Percentiles rank a stretch among this genome's conserved stretches.
Evolutionary conservation across 2,329 filamentous ascomycete genomes (phyloP).

Genomic region (Chaetomium strumarium): DNA sequence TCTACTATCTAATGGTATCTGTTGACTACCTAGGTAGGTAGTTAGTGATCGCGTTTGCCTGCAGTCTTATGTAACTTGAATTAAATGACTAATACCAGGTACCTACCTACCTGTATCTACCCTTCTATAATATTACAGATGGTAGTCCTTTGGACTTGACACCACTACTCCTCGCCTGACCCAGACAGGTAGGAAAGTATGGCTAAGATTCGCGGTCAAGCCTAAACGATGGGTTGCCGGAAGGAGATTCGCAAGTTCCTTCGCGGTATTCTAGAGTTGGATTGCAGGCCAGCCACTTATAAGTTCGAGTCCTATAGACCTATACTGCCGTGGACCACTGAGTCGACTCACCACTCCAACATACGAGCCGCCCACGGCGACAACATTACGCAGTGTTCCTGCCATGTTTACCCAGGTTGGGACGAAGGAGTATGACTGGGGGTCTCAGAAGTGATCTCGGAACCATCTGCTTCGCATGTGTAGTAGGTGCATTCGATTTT

Average conservation of each 20-base stretch:
- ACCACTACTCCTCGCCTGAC: constrained; percentile 27
- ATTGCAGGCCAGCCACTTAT: not conserved
- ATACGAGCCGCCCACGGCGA: constrained; percentile 43
- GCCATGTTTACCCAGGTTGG: not conserved
- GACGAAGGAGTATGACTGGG: not conserved
- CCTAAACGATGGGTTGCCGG: constrained; percentile 32
- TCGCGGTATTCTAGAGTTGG: constrained; percentile 27
- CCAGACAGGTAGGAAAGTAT: too few relatives aligned
- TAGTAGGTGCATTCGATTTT: not conserved
- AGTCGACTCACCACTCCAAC: constrained; percentile 33
- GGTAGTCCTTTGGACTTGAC: constrained; percentile 26
- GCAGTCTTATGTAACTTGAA: too few relatives aligned
- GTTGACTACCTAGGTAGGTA: too few relatives aligned
- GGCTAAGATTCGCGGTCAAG: too few relatives aligned
- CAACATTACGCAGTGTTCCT: constrained; percentile 31
- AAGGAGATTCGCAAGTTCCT: constrained; percentile 35
- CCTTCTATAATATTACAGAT: too few relatives aligned
- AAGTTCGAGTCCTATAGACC: too few relatives aligned
- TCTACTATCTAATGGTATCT: too few relatives aligned
- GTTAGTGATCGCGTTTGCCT: too few relatives aligned
- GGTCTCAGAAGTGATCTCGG: not conserved
- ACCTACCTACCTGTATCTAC: too few relatives aligned
- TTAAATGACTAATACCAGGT: too few relatives aligned
- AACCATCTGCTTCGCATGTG: too few relatives aligned
- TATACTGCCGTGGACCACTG: not conserved